Conservation (phyloP, 2,329 filamentous ascomycete species). For the Paraconiothyrium sp. region DNA sequence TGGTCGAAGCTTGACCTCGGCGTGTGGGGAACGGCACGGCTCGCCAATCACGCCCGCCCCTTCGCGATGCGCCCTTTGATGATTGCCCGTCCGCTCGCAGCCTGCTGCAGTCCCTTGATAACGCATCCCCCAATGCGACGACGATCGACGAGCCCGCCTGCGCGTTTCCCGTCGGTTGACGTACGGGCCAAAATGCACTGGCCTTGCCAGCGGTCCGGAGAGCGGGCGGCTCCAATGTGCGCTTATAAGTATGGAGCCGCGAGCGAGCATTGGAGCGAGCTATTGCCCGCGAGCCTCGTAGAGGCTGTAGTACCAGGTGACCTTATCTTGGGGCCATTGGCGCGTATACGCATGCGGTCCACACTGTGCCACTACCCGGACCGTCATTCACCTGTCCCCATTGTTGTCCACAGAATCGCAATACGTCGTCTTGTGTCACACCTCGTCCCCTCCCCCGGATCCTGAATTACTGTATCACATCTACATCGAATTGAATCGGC, state of each 20-base stretch:
- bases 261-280: not conserved
- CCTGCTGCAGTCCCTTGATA: conserved; percentile 5
- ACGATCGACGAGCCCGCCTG: conserved; percentile 1
- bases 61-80: not conserved
- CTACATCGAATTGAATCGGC: not conserved
- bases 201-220: not conserved
- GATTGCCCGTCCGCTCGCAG: not conserved
- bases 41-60: conserved; percentile 6
- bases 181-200: not conserved
- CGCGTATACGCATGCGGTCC: not conserved
- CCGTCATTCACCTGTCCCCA: not conserved
- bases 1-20: conserved; percentile 11
- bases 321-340: not conserved
- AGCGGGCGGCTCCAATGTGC: not conserved
- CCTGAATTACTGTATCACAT: not conserved
- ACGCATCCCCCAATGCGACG: not conserved
- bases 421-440: not conserved
- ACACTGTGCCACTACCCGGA: not conserved
- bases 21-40: not conserved
- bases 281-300: not conserved
- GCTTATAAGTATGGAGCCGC: not conserved
- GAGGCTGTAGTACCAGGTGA: not conserved
- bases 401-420: not conserved
- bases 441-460: not conserved
- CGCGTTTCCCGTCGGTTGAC: conserved; percentile 1